A percentile compares a stretch with the other conserved stretches of the same genome.
Evolutionary conservation across 163 green algal genomes (phyloP).

Genomic region (Chlorella variabilis): DNA sequence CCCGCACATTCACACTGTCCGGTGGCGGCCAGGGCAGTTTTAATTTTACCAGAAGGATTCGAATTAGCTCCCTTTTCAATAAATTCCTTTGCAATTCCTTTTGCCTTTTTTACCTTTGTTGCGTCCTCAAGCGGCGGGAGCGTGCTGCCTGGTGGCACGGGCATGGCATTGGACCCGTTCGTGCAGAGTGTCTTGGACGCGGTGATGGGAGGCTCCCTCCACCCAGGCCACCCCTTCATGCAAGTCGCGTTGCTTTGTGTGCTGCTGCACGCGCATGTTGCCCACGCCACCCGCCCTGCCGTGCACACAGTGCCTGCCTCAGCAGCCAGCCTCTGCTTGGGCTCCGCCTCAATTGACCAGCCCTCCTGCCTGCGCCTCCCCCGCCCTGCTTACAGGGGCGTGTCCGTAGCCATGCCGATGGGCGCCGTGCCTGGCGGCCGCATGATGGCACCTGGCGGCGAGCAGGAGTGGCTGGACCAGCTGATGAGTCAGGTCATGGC

Average conservation of each 20-base stretch:
- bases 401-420: not conserved
- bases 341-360: too few relatives aligned
- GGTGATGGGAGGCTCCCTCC: slow-evolving; percentile 10
- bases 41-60: too few relatives aligned
- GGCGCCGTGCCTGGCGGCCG: not conserved
- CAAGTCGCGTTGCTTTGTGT: not conserved
- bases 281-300: too few relatives aligned
- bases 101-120: not conserved
- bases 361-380: too few relatives aligned
- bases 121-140: not conserved
- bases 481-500: slow-evolving; percentile 44
- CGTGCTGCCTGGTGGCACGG: not conserved
- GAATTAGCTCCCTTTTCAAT: too few relatives aligned
- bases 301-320: too few relatives aligned
- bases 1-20: slow-evolving; percentile 11
- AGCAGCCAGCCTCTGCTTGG: too few relatives aligned
- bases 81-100: too few relatives aligned
- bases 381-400: too few relatives aligned
- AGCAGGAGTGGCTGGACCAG: slow-evolving; percentile 40
- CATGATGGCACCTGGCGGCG: not conserved
- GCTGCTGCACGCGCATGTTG: too few relatives aligned
- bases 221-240: not conserved
- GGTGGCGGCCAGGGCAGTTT: slow-evolving; percentile 6
- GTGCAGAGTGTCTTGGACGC: slow-evolving; percentile 8
- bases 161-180: not conserved